Evolutionary conservation across 2,329 filamentous ascomycete species (phyloP).

Genomic region (Epicoccum nigrum): DNA sequence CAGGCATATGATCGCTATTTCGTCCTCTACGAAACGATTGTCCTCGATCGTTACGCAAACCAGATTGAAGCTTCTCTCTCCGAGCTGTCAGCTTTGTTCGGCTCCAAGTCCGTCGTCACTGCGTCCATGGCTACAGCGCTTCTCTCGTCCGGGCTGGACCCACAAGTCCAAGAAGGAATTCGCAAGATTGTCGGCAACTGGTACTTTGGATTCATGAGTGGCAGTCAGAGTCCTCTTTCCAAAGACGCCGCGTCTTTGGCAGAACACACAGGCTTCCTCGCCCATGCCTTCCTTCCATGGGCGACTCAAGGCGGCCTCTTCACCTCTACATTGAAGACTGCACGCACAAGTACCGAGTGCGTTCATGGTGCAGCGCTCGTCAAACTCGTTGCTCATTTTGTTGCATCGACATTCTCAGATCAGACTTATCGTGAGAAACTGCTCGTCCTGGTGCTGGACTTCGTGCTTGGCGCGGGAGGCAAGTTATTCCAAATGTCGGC

Average conservation of each 20-base stretch:
- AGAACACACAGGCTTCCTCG: constrained; percentile 46
- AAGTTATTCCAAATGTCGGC: constrained; percentile 51
- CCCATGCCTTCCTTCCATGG: constrained; percentile 54
- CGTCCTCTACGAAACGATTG: constrained; percentile 55
- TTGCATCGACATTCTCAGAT: constrained; percentile 20
- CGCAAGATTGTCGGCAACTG: constrained; percentile 55
- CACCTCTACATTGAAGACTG: constrained; percentile 46
- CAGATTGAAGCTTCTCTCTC: constrained; percentile 55
- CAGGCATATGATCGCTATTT: constrained; percentile 52
- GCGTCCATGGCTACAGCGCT: constrained; percentile 52
- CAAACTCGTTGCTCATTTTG: constrained; percentile 42
- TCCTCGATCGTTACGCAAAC: constrained; percentile 57
- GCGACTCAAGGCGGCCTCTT: constrained; percentile 54
- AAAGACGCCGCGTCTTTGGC: constrained; percentile 3
- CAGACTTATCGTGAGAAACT: constrained; percentile 24
- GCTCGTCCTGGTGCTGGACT: constrained; percentile 43
- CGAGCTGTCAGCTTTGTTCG: constrained; percentile 50
- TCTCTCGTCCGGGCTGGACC: constrained; percentile 49
- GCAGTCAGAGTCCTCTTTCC: constrained; percentile 4
- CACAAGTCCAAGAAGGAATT: constrained; percentile 53
- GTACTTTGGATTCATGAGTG: constrained; percentile 46
- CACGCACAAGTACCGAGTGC: constrained; percentile 40
- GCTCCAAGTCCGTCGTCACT: constrained; percentile 43
- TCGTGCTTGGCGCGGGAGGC: constrained; percentile 42
- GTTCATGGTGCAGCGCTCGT: constrained; percentile 51